phyloP scores from a whole-genome alignment of 192 early-diverging fungal species.

The Coemansia aciculifera region DNA sequence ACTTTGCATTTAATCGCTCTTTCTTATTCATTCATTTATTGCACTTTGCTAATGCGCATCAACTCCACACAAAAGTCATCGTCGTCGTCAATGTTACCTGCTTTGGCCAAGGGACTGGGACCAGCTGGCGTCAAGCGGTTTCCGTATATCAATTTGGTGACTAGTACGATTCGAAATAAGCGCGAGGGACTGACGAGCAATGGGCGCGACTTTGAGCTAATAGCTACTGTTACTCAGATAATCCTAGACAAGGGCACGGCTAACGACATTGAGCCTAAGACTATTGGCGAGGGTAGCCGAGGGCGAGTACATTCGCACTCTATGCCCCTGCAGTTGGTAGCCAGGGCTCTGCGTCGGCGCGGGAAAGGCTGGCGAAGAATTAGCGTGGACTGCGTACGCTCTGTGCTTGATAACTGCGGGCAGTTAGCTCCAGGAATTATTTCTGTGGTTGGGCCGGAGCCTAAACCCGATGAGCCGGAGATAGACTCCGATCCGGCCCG shows the following conservation, averaged over 20 bases:
- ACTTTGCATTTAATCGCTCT: not conserved
- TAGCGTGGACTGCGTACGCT: not conserved
- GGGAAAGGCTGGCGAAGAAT: not conserved
- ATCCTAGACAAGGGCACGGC: not conserved
- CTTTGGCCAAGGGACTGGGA: slow-evolving; percentile 7
- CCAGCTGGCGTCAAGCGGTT: slow-evolving; percentile 31
- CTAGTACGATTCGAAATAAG: not conserved
- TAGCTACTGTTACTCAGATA: not conserved
- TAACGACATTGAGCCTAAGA: not conserved
- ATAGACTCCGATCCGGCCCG: not conserved
- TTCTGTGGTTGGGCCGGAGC: not conserved
- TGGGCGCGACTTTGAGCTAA: not conserved
- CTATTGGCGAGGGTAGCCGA: not conserved
- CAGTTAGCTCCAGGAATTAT: not conserved
- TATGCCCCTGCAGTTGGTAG: not conserved
- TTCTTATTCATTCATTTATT: not conserved
- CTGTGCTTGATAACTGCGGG: not conserved
- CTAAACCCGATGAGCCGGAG: not conserved
- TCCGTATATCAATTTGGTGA: slow-evolving; percentile 13
- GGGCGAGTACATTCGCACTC: not conserved
- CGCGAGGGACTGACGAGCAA: not conserved
- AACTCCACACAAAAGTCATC: not conserved
- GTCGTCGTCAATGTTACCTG: slow-evolving; percentile 5
- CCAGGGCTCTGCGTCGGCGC: not conserved
- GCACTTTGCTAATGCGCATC: not conserved